Base-by-base conservation (phyloP, 1,284 basidiomycete genomes). In the Vanrija humicola region DNA sequence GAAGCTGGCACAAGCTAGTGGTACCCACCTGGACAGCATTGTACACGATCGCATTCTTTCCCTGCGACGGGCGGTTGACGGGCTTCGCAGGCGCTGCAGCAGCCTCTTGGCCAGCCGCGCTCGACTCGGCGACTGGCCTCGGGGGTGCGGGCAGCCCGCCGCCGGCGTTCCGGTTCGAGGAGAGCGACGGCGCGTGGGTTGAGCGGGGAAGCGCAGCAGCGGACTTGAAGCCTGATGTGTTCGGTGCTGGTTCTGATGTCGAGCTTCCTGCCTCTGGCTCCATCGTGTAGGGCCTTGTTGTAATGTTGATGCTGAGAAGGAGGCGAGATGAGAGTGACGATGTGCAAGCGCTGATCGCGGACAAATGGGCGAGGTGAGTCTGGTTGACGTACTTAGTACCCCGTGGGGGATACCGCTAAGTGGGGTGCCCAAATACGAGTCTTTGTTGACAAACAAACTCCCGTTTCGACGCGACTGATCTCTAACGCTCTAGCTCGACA, bases 41-140 rank as follows among this genome's bases (percentile, higher is more conserved):
- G 55, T 93, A 81, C 29, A 93, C 79, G 55, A 94, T 88, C 53
- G 89, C 71, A 50, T 72, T 73, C 58, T 74, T 74, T 48, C 70
- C 67, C 12, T 69, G 54, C 10, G 67, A 58, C 12, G 72, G 62
- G 46, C 74, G 43, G 56, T 71, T 52, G 38, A 71, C 54, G 15
- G 66, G 65, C 59, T 65, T 62, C 1, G 53, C 12, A 5, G 55
- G 44, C 6, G 50, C 38, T 14, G 48, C 28, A 50, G 56, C 9
- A 39, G 52, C 18, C 8, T 18, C 42, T 23, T 16, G 9, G 1
- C 7, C 42, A 1, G 18, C 21, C 18, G 42, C 10, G 21, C 42
- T 43, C 6, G 52, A 29, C 45, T 42, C 9, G 49, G 34, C 38
- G 43, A 46, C 38, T 43, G 16, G 23, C 19, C 51, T 46, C 7